These are phyloP conservation scores for Casuarina cunninghamiana DNA, from an alignment of 306 rosid genomes.

Conservation along the genomic window DNA sequence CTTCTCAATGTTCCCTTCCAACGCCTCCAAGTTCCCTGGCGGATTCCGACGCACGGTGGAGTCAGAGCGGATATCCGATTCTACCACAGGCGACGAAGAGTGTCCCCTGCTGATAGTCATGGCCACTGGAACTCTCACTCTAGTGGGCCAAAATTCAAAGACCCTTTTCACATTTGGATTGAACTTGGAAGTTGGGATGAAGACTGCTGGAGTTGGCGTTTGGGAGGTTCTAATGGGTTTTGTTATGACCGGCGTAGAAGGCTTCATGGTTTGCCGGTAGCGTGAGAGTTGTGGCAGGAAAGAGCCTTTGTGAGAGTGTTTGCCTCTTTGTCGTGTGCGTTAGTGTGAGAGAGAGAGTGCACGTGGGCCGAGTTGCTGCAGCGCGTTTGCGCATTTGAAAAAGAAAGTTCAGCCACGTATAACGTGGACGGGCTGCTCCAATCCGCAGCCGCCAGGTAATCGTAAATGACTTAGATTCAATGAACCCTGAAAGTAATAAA, in stretches of 20 bases:
- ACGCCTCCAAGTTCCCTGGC: conserved; percentile 22
- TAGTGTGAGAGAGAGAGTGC: neutral
- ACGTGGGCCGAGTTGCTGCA: neutral
- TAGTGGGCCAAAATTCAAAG: conserved; percentile 21
- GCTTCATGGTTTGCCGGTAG: conserved; percentile 36
- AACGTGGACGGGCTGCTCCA: no score
- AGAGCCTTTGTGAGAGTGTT: neutral
- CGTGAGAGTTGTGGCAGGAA: neutral
- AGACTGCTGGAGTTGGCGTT: conserved; percentile 6
- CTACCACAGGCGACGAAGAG: conserved; percentile 31
- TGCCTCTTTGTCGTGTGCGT: neutral
- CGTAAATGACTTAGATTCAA: no score
- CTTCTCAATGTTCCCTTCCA: conserved; percentile 71
- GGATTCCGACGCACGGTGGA: conserved; percentile 20
- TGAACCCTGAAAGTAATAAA: no score
- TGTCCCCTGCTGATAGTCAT: conserved; percentile 36
- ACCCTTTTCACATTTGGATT: conserved; percentile 28
- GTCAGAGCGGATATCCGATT: conserved; percentile 34
- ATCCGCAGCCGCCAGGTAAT: no score
- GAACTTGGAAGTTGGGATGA: conserved; percentile 20
- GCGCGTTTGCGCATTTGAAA: neutral
- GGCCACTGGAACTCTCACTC: conserved; percentile 26
- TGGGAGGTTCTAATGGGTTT: conserved; percentile 28
- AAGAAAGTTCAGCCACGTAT: conserved; percentile 1
- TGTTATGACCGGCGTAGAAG: conserved; percentile 37